Evolutionary conservation across 768 basidiomycete species (phyloP), one percentile per base, ranked within the genome.

Genomic region (Mrakia blollopis): DNA sequence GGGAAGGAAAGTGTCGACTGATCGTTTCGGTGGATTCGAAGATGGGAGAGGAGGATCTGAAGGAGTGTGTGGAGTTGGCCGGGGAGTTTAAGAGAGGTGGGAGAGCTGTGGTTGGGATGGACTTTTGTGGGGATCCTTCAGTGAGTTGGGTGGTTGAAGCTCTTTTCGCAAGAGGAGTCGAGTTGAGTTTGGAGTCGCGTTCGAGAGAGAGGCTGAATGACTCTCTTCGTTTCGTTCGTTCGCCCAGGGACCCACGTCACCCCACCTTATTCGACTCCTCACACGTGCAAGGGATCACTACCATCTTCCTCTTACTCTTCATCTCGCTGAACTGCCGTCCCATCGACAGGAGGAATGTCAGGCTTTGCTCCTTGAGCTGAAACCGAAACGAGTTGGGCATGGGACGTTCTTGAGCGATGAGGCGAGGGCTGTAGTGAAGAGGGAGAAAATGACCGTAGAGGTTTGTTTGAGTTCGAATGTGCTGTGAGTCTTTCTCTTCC

Each of bases 381-480:
- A 83, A 30, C 92, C 92, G 0, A 86, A 89, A 72, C 85, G 92
- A 61, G 85, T 94, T 0, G 91, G 92, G 0, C 92, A 94, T 78
- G 92, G 91, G 3, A 93, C 92, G 0, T 93, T 91, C 83, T 86
- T 94, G 32, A 85, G 89, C 76, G 87, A 88, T 2, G 87, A 88
- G 65, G 88, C 88, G 0, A 87, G 88, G 78, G 82, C 84, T 1
- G 81, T 89, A 57, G 90, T 92, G 11, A 83, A 87, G 73, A 81
- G 85, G 35, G 86, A 88, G 52, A 87, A 87, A 61, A 87, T 85
- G 30, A 88, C 88, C 81, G 87, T 93, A 57, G 92, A 94, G 83
- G 89, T 94, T 61, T 94, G 92, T 81, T 86, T 94, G 39, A 89
- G 87, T 25, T 93, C 92, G 0, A 93, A 93, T 83, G 81, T 93